Conservation (phyloP, 2,329 filamentous ascomycete species). For the Fusarium sp. region DNA sequence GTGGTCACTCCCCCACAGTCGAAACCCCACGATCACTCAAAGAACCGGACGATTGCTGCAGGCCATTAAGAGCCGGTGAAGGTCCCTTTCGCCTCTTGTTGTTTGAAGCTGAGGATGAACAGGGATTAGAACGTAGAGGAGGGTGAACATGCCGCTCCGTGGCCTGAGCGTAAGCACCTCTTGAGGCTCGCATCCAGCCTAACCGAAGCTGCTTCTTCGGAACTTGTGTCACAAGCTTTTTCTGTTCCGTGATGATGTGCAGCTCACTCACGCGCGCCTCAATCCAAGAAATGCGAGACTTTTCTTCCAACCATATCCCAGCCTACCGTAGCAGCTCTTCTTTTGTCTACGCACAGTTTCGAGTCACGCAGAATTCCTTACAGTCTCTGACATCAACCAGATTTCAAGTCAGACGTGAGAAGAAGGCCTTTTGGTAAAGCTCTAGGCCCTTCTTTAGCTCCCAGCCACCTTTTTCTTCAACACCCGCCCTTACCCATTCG, state of each 20-base stretch:
- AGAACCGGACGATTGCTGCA: constrained; percentile 9
- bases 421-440: not conserved
- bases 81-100: not conserved
- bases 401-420: not conserved
- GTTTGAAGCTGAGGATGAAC: constrained; percentile 3
- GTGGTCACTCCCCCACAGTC: not conserved
- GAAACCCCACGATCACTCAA: constrained; percentile 3
- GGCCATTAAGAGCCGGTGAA: not conserved
- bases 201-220: constrained; percentile 1
- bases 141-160: constrained; percentile 13
- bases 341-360: not conserved
- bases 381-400: not conserved
- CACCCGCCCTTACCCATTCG: not conserved
- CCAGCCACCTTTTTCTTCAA: constrained; percentile 5
- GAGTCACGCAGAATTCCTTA: not conserved
- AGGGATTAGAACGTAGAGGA: constrained; percentile 20
- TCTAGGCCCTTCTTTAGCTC: not conserved
- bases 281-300: not conserved
- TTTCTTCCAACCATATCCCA: not conserved
- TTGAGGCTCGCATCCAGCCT: constrained; percentile 1
- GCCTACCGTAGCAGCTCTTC: not conserved
- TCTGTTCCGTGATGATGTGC: not conserved
- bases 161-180: constrained; percentile 20
- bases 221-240: constrained; percentile 6
- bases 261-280: not conserved